Base-by-base conservation (phyloP, 495 filamentous ascomycete species). In the Xylona heveae region DNA sequence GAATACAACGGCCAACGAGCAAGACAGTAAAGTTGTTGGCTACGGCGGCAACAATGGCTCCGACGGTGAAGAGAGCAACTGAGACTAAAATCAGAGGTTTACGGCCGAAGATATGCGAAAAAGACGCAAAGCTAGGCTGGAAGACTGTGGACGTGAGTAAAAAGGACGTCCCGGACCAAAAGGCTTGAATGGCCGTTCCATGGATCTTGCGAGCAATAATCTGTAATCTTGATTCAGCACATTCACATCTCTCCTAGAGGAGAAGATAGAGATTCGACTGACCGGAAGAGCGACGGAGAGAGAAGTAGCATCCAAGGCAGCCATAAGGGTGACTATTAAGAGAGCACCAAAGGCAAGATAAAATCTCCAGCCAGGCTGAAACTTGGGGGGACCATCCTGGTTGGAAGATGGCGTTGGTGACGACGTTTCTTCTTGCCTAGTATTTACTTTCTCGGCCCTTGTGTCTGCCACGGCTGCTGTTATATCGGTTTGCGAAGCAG, bases 241-340 rank as follows among this genome's bases (percentile, higher is more conserved):
- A 35, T 31, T 31, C 19, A 14, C 4, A 13, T 5, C 7, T 22
- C n/a, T 20, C 5, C 16, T 7, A 16, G 7, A 8, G 17, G 10
- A n/a, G 5, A 15, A 8, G 17, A 27, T 2, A 13, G 18, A 17
- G 24, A 13, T 19, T 2, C 9, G 6, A 48, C 57, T 28, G 48
- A 73, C 68, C 1, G 77, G 75, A 27, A 83, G 45, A 3, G 78
- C 77, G 14, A 82, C 73, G 5, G 68, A 71, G 10, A 82, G 54
- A 2, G 71, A 77, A 2, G 78, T 82, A 1, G 72, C 74, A 49
- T 83, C 77, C 13, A 83, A 52, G 16, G 78, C 74, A 4, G 66
- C 70, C 54, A 73, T 72, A 21, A 81, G 49, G 0, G 66, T 64
- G 16, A 80, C 57, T 5, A 73, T 54, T 14, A 58, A 53, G 25